phyloP scores from a whole-genome alignment of 2,329 filamentous ascomycete genomes.

The Fusarium poae region DNA sequence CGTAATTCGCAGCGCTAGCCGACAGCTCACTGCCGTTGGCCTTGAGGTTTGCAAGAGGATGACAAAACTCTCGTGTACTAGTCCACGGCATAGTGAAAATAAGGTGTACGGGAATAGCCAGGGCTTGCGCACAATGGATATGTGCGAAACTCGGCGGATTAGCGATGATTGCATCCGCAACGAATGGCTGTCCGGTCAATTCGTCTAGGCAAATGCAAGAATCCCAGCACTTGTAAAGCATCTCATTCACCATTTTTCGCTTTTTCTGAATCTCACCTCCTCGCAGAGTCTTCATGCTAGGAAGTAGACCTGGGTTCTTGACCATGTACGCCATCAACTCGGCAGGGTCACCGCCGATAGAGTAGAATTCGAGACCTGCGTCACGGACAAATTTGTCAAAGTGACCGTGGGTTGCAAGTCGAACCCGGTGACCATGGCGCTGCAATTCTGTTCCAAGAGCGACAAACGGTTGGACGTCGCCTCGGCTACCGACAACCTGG shows the following conservation, averaged over 20 bases:
- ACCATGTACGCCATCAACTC: constrained; percentile 23
- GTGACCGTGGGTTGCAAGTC: constrained; percentile 28
- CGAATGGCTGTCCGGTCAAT: neutral
- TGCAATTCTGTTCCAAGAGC: constrained; percentile 20
- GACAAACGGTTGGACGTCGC: constrained; percentile 34
- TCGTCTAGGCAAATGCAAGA: neutral
- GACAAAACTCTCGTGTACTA: constrained; percentile 78
- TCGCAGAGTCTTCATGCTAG: neutral
- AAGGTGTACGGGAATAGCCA: constrained; percentile 61
- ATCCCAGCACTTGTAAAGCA: constrained; percentile 4
- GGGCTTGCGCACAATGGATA: constrained; percentile 61
- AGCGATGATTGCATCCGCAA: constrained; percentile 63
- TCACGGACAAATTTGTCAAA: constrained; percentile 19
- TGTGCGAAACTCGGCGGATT: constrained; percentile 64
- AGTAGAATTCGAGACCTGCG: constrained; percentile 22
- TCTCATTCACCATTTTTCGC: constrained; percentile 2
- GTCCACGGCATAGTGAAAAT: constrained; percentile 79
- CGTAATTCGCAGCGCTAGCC: constrained; percentile 70
- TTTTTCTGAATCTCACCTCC: constrained; percentile 1
- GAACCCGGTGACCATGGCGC: constrained; percentile 32
- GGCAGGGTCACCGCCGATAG: constrained; percentile 17
- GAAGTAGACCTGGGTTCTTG: constrained; percentile 3
- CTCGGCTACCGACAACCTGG: constrained; percentile 31
- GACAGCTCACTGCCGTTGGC: constrained; percentile 53
- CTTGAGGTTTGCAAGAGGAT: constrained; percentile 78